Percentiles rank a stretch among this genome's conserved stretches.
Evolutionary conservation across 2,329 filamentous ascomycete species (phyloP).

Genomic region (Nemania sp.): DNA sequence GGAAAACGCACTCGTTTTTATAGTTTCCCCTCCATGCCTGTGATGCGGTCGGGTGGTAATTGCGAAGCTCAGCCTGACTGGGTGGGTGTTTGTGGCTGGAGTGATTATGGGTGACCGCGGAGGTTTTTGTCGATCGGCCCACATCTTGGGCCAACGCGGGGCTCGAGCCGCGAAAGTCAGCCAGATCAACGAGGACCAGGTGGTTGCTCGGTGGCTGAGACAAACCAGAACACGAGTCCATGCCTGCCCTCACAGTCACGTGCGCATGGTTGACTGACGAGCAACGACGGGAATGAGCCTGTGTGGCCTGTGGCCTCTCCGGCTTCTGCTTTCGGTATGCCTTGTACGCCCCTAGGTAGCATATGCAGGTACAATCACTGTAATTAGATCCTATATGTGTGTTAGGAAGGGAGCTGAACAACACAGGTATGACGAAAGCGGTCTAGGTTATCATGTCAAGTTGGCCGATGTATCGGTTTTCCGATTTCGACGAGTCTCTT

Average conservation of each 20-base stretch:
- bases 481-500: constrained; percentile 21
- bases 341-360: not conserved
- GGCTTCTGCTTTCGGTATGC: no score
- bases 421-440: not conserved
- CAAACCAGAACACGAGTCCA: constrained; percentile 6
- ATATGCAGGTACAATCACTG: not conserved
- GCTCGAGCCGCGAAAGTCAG: constrained; percentile 22
- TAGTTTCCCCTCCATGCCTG: no score
- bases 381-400: not conserved
- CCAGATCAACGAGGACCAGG: constrained; percentile 13
- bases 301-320: no score
- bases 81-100: constrained; percentile 16
- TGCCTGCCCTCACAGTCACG: constrained; percentile 13
- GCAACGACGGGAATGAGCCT: not conserved
- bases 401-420: constrained; percentile 15
- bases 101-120: constrained; percentile 16
- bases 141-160: constrained; percentile 26
- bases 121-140: constrained; percentile 29
- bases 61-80: no score
- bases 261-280: constrained; percentile 15
- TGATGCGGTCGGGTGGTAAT: no score
- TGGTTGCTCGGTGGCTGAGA: constrained; percentile 15
- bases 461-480: constrained; percentile 6
- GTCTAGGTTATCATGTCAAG: constrained; percentile 14
- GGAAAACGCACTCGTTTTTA: no score